Conservation (phyloP, 495 filamentous ascomycete species). For the Gamarada debralockiae region DNA sequence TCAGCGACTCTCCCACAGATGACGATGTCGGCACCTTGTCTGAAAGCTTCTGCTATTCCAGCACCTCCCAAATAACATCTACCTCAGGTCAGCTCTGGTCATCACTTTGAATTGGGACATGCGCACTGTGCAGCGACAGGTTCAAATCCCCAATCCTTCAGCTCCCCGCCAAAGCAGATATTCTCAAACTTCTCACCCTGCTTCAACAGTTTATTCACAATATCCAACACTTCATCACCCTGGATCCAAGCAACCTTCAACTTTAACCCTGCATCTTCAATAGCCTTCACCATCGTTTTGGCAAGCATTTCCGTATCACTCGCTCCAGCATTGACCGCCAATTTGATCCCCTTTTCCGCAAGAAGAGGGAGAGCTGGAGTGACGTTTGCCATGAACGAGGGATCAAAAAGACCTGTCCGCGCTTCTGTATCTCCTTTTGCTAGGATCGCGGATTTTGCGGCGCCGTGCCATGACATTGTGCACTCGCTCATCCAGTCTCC, state of each 20-base stretch:
- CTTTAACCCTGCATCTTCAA: conserved; percentile 18
- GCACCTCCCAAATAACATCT: conserved; percentile 45
- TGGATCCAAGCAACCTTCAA: conserved; percentile 43
- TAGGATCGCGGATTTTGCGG: neutral
- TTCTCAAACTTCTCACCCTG: conserved; percentile 12
- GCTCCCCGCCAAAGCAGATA: conserved; percentile 13
- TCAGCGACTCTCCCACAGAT: conserved; percentile 54
- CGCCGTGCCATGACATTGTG: conserved; percentile 20
- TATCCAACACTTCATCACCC: conserved; percentile 33
- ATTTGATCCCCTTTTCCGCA: conserved; percentile 46
- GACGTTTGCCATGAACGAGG: conserved; percentile 38
- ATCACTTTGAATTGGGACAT: neutral
- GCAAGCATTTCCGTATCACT: conserved; percentile 45
- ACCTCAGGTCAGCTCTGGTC: neutral
- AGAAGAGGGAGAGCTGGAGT: conserved; percentile 20
- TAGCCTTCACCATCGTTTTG: conserved; percentile 40
- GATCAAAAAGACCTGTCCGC: conserved; percentile 52
- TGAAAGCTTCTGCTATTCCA: conserved; percentile 45
- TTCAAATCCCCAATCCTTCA: conserved; percentile 41
- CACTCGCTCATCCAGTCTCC: conserved; percentile 51
- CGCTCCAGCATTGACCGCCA: conserved; percentile 58
- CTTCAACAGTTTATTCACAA: conserved; percentile 5
- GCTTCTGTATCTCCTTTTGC: conserved; percentile 18
- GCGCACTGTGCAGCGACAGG: conserved; percentile 45
- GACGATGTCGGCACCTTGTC: conserved; percentile 53